Base-by-base conservation (phyloP, 805 yeast genomes). In the Wickerhamia fluorescens region DNA sequence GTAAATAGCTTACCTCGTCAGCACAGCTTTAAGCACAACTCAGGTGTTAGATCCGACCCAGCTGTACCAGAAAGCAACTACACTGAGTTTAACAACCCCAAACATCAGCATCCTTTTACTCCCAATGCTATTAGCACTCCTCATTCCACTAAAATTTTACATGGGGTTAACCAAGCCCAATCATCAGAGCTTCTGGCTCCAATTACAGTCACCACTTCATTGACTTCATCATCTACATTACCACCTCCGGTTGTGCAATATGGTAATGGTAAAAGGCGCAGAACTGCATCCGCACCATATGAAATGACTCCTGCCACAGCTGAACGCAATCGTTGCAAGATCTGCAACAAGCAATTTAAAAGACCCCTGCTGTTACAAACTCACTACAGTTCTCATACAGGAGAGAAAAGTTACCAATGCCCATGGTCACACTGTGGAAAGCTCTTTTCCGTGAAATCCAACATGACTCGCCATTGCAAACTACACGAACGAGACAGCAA, bases 321-420 rank as follows among this genome's bases (percentile, higher is more conserved):
- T 0, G 56, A 54, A 23, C 42, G 66, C 27, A 72, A 71, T 41
- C 53, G 71, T 37, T 68, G 66, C 55, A 61, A 53, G 24, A 67
- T 76, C 11, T 85, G 95, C 51, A 68, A 73, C 26, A 84, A 85
- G 50, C 75, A 73, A 30, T 86, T 86, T 59, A 78, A 83, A 42
- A 71, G 94, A 46, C 88, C 94, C 6, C 78, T 87, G 7, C 84
- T 92, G 1, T 60, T 85, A 31, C 79, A 77, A 38, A 85, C 88
- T 4, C 95, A 86, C 53, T 63, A 70, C 40, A 72, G 84, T 40
- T 79, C 83, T 5, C 95, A 86, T 50, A 59, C 67, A 0, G 66
- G 66, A 2, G 63, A 54, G 25, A 60, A 57, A 33, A 36, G 49
- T 20, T 55, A 45, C 39, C 43, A 44, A 30, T 61, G 67, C 31